phyloP scores from a whole-genome alignment of 805 yeast genomes.

The Candida dajiaensis region DNA sequence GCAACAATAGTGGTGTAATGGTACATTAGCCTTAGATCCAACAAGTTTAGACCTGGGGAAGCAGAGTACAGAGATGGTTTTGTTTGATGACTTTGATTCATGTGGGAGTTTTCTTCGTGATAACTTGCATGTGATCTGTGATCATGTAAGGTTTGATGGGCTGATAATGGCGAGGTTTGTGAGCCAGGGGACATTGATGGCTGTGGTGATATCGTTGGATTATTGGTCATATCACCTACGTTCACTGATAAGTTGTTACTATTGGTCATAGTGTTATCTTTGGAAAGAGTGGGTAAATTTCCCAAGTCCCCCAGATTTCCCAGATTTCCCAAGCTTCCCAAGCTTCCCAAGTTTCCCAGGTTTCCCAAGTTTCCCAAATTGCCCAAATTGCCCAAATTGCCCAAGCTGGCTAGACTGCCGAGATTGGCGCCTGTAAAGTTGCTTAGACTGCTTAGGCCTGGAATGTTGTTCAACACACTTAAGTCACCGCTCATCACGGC shows the following conservation, averaged over 20 bases:
- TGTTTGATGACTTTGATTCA: background rate
- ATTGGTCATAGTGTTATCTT: background rate
- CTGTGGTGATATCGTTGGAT: slow-evolving; percentile 26
- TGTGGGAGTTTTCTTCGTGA: slow-evolving; percentile 2
- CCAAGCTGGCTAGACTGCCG: background rate
- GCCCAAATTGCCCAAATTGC: background rate
- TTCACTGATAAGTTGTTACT: slow-evolving; percentile 17
- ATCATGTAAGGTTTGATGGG: slow-evolving; percentile 9
- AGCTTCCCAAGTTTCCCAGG: background rate
- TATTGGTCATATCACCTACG: slow-evolving; percentile 20
- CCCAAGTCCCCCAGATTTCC: background rate
- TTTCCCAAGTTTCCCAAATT: background rate
- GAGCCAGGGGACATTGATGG: slow-evolving; percentile 25
- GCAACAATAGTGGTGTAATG: slow-evolving; percentile 84
- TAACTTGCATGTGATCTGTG: background rate
- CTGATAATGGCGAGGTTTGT: slow-evolving; percentile 19
- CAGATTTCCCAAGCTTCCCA: background rate
- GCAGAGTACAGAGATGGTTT: slow-evolving; percentile 21
- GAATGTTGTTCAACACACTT: slow-evolving; percentile 3
- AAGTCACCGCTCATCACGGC: slow-evolving; percentile 8
- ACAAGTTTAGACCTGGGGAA: slow-evolving; percentile 43
- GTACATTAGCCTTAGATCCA: slow-evolving; percentile 74
- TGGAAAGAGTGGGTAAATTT: slow-evolving; percentile 4
- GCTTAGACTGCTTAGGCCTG: slow-evolving; percentile 1
- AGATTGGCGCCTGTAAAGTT: background rate